Evolutionary conservation across 2,329 filamentous ascomycete genomes (phyloP).

Genomic region (Periconia macrospinosa): DNA sequence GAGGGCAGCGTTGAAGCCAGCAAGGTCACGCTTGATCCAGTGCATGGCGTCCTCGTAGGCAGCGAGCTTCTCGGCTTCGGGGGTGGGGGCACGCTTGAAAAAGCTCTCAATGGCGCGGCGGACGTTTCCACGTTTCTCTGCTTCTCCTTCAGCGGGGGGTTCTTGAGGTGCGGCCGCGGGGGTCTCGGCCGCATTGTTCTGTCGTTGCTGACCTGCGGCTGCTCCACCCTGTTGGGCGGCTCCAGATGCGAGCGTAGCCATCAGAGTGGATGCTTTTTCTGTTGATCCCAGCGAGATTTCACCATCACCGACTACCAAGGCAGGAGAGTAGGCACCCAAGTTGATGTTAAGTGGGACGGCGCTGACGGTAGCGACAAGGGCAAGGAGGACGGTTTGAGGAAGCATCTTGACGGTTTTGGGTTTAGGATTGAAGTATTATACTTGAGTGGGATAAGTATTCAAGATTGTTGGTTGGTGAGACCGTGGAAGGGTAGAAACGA

Average conservation of each 20-base stretch:
- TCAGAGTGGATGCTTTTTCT: constrained; percentile 46
- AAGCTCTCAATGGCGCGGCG: constrained; percentile 30
- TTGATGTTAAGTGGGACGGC: constrained; percentile 56
- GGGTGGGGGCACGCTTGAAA: constrained; percentile 28
- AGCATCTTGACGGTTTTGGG: constrained; percentile 36
- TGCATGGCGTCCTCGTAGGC: constrained; percentile 37
- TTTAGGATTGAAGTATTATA: too few species aligned
- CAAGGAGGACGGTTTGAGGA: constrained; percentile 40
- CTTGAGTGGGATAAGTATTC: neutral
- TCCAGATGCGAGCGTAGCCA: constrained; percentile 50
- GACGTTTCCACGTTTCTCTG: constrained; percentile 29
- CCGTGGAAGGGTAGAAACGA: constrained; percentile 12
- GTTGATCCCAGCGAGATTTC: constrained; percentile 53
- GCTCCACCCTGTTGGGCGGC: constrained; percentile 24
- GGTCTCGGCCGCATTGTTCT: constrained; percentile 6
- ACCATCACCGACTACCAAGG: constrained; percentile 58
- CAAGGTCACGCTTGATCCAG: constrained; percentile 52
- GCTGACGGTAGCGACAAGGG: constrained; percentile 38
- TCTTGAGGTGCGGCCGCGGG: constrained; percentile 12
- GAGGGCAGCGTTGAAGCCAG: constrained; percentile 53
- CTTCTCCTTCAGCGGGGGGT: constrained; percentile 20
- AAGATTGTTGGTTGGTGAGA: constrained; percentile 11
- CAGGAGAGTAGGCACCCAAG: constrained; percentile 55
- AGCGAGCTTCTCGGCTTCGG: constrained; percentile 26
- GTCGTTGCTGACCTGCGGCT: constrained; percentile 17